Conservation (phyloP, 1,139 yeast species). For the Taiozyma onychis region DNA sequence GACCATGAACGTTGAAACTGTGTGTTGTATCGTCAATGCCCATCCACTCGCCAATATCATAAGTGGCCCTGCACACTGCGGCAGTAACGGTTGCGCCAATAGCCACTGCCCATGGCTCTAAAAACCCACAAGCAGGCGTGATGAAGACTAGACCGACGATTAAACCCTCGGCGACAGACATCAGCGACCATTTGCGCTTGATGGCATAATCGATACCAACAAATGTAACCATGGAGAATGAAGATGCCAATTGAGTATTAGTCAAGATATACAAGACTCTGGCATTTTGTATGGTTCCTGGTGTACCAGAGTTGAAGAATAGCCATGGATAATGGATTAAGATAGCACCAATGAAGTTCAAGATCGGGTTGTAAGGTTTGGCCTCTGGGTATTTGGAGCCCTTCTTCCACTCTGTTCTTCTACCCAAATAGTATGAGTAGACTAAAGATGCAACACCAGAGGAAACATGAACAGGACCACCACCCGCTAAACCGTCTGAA, state of each 20-base stretch:
- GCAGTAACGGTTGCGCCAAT: constrained; percentile 40
- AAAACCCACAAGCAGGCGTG: constrained; percentile 47
- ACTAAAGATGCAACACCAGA: constrained; percentile 40
- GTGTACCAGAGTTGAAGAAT: constrained; percentile 47
- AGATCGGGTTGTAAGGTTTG: constrained; percentile 35
- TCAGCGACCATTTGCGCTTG: constrained; percentile 38
- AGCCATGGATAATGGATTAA: constrained; percentile 49
- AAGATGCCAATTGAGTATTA: constrained; percentile 45
- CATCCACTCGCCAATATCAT: constrained; percentile 35
- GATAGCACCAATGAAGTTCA: constrained; percentile 42
- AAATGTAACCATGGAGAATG: constrained; percentile 36
- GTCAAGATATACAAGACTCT: constrained; percentile 45
- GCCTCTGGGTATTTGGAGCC: constrained; percentile 24
- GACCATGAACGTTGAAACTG: constrained; percentile 42
- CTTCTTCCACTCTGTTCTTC: constrained; percentile 33
- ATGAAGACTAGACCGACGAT: constrained; percentile 45
- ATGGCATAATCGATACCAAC: constrained; percentile 30
- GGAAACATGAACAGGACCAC: constrained; percentile 46
- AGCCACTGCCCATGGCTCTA: constrained; percentile 44
- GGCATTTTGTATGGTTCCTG: constrained; percentile 34
- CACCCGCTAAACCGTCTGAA: constrained; percentile 43
- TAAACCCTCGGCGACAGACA: constrained; percentile 45
- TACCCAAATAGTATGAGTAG: constrained; percentile 38
- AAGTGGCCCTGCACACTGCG: constrained; percentile 33
- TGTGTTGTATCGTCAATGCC: constrained; percentile 44